These are phyloP conservation scores for Verticillium tricorpus DNA, from an alignment of 2,329 filamentous ascomycete genomes.

Conservation along the genomic window DNA sequence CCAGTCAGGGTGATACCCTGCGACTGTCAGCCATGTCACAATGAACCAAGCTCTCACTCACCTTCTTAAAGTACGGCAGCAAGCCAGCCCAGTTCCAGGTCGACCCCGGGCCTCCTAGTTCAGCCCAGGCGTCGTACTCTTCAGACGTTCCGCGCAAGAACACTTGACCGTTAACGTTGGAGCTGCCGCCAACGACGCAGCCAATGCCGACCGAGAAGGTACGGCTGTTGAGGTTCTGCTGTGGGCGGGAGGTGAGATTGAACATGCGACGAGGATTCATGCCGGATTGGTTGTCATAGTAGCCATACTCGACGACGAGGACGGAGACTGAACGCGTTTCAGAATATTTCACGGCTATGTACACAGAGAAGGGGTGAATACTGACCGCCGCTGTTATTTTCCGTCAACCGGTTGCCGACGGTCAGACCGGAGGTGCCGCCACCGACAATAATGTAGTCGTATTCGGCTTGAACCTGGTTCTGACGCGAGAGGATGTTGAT, in stretches of 20 bases:
- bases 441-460: constrained; percentile 32
- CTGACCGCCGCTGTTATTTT: constrained; percentile 18
- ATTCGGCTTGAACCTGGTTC: constrained; percentile 9
- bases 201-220: constrained; percentile 23
- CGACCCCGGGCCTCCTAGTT: constrained; percentile 40
- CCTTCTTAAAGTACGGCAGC: constrained; percentile 40
- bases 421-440: constrained; percentile 39
- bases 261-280: constrained; percentile 18
- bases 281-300: constrained; percentile 14
- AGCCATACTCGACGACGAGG: constrained; percentile 12
- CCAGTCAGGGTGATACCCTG: constrained; percentile 13
- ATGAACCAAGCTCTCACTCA: constrained; percentile 2
- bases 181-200: constrained; percentile 32
- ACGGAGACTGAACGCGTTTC: constrained; percentile 14
- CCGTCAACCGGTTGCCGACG: constrained; percentile 31
- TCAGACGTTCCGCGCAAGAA: constrained; percentile 28
- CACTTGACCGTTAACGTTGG: constrained; percentile 32
- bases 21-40: background rate
- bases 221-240: constrained; percentile 19
- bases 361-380: background rate
- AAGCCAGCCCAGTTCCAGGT: constrained; percentile 32
- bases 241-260: constrained; percentile 23
- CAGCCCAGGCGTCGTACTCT: constrained; percentile 39
- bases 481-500: constrained; percentile 7
- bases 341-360: constrained; percentile 13